phyloP scores from a whole-genome alignment of 768 basidiomycete genomes.

The Lentinus tigrinus region DNA sequence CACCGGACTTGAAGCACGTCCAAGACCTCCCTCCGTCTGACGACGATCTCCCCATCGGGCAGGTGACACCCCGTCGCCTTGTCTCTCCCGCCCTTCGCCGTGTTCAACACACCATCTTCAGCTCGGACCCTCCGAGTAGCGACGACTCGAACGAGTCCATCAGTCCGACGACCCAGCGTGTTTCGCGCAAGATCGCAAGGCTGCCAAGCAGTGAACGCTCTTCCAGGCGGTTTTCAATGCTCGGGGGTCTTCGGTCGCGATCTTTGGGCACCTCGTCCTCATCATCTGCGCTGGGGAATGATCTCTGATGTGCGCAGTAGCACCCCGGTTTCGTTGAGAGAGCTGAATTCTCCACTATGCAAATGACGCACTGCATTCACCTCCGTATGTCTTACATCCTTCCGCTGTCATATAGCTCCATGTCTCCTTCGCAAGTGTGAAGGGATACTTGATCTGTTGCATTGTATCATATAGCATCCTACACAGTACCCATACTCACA shows the following conservation, averaged over 20 bases:
- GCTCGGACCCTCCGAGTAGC: slow-evolving; percentile 33
- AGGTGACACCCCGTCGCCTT: slow-evolving; percentile 69
- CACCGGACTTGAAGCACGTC: slow-evolving; percentile 2
- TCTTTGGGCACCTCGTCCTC: slow-evolving; percentile 10
- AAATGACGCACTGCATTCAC: not conserved
- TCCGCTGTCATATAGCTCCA: not conserved
- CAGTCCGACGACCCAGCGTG: slow-evolving; percentile 47
- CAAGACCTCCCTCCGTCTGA: slow-evolving; percentile 51
- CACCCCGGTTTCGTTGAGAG: not conserved
- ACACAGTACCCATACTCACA: too few relatives aligned
- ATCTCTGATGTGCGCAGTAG: slow-evolving; percentile 10
- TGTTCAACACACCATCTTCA: slow-evolving; percentile 21
- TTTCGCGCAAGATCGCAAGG: slow-evolving; percentile 21
- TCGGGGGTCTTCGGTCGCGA: slow-evolving; percentile 5
- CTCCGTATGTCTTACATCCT: not conserved
- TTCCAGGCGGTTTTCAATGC: slow-evolving; percentile 4
- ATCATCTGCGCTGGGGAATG: slow-evolving; percentile 9
- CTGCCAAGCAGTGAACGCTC: slow-evolving; percentile 1
- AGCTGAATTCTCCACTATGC: not conserved
- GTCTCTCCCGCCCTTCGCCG: slow-evolving; percentile 59
- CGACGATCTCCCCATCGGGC: slow-evolving; percentile 61
- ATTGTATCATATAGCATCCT: too few relatives aligned
- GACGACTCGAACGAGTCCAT: slow-evolving; percentile 45
- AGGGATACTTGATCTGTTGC: too few relatives aligned
- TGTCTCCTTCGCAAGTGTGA: too few relatives aligned